Conservation (phyloP, 495 filamentous ascomycete species). For the Aspergillus sparsus region DNA sequence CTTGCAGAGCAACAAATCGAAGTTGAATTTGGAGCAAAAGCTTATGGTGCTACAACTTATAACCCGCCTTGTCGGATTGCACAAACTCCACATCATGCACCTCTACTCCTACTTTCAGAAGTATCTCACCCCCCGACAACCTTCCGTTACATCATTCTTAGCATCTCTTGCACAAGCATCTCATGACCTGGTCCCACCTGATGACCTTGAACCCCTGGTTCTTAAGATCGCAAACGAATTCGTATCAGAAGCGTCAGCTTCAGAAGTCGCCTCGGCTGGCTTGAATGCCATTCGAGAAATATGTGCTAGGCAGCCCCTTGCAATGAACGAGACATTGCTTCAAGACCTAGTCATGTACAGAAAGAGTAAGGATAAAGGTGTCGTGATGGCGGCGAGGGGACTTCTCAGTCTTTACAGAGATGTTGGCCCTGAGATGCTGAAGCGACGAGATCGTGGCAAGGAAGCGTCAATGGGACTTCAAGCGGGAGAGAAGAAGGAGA, state of each 20-base stretch:
- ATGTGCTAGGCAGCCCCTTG: conserved; percentile 85
- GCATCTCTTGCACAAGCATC: conserved; percentile 90
- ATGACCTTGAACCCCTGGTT: conserved; percentile 86
- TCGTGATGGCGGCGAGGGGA: conserved; percentile 94
- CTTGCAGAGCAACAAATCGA: conserved; percentile 80
- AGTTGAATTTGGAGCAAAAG: conserved; percentile 87
- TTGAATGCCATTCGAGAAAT: conserved; percentile 95
- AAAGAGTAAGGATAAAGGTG: conserved; percentile 96
- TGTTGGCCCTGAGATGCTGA: conserved; percentile 83
- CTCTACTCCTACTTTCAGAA: conserved; percentile 88
- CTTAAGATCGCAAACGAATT: conserved; percentile 98
- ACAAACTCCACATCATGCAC: conserved; percentile 82
- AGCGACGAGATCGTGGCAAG: conserved; percentile 88
- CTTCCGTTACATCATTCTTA: conserved; percentile 90
- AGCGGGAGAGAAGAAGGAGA: conserved; percentile 66
- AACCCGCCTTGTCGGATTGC: conserved; percentile 85
- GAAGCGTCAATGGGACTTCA: conserved; percentile 82
- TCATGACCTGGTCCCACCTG: conserved; percentile 88
- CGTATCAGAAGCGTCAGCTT: conserved; percentile 88
- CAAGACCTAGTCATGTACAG: conserved; percentile 96
- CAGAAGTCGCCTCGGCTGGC: conserved; percentile 88
- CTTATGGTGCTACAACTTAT: conserved; percentile 85
- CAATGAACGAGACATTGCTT: conserved; percentile 92
- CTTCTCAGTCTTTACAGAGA: conserved; percentile 88
- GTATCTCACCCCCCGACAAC: conserved; percentile 83